Conservation (phyloP, 257 asterid genomes). For the Ballota nigra region DNA sequence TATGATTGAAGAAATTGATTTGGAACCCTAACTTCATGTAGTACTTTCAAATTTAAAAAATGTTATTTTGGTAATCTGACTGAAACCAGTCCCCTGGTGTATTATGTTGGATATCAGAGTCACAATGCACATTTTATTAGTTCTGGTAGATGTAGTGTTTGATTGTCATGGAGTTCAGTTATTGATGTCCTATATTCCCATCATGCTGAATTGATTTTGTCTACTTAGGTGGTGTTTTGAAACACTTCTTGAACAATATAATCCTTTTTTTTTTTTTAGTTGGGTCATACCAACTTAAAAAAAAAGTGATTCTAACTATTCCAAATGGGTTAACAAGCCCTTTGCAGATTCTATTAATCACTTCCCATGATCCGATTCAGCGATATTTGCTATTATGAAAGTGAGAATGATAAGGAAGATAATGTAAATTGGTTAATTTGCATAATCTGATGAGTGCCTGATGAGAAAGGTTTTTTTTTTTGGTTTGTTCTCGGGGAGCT, state of each 20-base stretch:
- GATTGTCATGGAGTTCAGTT: not conserved
- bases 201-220: not conserved
- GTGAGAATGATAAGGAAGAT: not conserved
- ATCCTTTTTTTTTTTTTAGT: too few species aligned
- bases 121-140: not conserved
- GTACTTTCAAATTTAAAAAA: not conserved
- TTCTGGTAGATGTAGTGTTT: not conserved
- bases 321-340: too few species aligned
- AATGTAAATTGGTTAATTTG: not conserved
- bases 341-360: too few species aligned
- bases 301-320: too few species aligned
- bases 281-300: too few species aligned
- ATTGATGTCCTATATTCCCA: not conserved
- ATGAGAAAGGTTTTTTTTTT: too few species aligned
- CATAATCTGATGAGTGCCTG: not conserved
- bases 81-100: not conserved
- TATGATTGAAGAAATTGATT: not conserved
- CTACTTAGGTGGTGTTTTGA: not conserved
- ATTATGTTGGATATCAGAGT: not conserved
- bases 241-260: too few species aligned
- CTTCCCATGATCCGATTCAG: not conserved
- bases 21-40: not conserved
- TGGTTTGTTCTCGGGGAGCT: too few species aligned
- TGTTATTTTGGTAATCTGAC: not conserved
- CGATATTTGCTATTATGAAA: not conserved